phyloP scores from a whole-genome alignment of 1,284 basidiomycete genomes.

The Tetrapyrgos nigripes region DNA sequence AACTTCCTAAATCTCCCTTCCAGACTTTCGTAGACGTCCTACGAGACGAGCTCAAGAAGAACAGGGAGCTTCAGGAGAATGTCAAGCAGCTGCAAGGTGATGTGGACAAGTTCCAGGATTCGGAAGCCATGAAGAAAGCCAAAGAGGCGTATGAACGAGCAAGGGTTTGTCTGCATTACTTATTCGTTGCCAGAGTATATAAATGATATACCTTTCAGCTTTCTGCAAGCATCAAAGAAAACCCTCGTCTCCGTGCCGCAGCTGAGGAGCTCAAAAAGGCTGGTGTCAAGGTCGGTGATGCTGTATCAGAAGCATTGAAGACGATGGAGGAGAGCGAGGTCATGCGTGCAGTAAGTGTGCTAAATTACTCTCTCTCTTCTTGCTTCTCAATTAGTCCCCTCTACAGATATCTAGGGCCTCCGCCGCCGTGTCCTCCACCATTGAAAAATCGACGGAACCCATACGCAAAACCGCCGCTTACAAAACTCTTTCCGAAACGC shows the following conservation, averaged over 20 bases:
- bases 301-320: slow-evolving; percentile 88
- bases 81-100: slow-evolving; percentile 97
- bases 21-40: slow-evolving; percentile 96
- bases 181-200: slow-evolving; percentile 8
- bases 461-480: slow-evolving; percentile 96
- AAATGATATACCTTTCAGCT: slow-evolving; percentile 54
- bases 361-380: not conserved
- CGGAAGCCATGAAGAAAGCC: slow-evolving; percentile 94
- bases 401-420: slow-evolving; percentile 80
- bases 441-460: slow-evolving; percentile 87
- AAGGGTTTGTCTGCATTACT: slow-evolving; percentile 63
- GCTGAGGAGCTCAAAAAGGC: slow-evolving; percentile 90
- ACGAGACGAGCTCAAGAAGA: slow-evolving; percentile 92
- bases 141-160: slow-evolving; percentile 93
- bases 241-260: slow-evolving; percentile 89
- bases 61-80: slow-evolving; percentile 94
- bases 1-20: slow-evolving; percentile 90
- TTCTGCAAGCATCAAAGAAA: slow-evolving; percentile 95
- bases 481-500: slow-evolving; percentile 88
- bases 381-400: not conserved
- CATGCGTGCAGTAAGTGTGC: slow-evolving; percentile 75
- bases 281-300: slow-evolving; percentile 93
- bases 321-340: slow-evolving; percentile 95
- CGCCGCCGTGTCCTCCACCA: slow-evolving; percentile 78
- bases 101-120: slow-evolving; percentile 96